Conservation (phyloP, 2,329 filamentous ascomycete genomes). For the Stachybotrys echinatus region DNA sequence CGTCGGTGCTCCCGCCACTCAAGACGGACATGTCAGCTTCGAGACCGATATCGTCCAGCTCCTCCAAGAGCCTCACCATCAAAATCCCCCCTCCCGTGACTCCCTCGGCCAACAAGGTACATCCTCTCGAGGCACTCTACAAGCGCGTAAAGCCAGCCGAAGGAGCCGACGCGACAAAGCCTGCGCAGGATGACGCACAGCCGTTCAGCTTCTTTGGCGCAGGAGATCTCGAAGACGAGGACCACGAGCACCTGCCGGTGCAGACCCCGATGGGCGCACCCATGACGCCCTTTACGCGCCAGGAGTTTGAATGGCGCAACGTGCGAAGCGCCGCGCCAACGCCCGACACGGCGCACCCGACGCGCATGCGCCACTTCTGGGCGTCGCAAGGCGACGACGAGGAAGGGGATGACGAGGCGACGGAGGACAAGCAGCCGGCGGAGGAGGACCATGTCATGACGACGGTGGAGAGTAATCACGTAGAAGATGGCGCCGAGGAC, state of each 20-base stretch:
- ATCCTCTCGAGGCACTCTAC: constrained; percentile 89
- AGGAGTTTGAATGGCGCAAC: constrained; percentile 69
- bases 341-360: constrained; percentile 82
- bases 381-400: constrained; percentile 35
- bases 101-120: constrained; percentile 50
- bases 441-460: constrained; percentile 20
- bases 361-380: constrained; percentile 57
- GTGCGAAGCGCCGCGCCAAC: constrained; percentile 89
- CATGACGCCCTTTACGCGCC: constrained; percentile 76
- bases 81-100: constrained; percentile 45
- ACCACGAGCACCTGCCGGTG: constrained; percentile 31
- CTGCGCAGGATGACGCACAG: constrained; percentile 38
- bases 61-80: constrained; percentile 46
- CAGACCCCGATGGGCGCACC: constrained; percentile 40
- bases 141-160: constrained; percentile 57
- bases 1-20: constrained; percentile 6
- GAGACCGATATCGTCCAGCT: constrained; percentile 46
- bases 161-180: constrained; percentile 25
- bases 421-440: constrained; percentile 35
- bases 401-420: constrained; percentile 26
- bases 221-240: constrained; percentile 37
- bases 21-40: constrained; percentile 20
- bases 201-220: constrained; percentile 74
- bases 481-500: constrained; percentile 17
- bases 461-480: constrained; percentile 16